Conservation (phyloP, 306 rosid species). For the Citrullus amarus region DNA sequence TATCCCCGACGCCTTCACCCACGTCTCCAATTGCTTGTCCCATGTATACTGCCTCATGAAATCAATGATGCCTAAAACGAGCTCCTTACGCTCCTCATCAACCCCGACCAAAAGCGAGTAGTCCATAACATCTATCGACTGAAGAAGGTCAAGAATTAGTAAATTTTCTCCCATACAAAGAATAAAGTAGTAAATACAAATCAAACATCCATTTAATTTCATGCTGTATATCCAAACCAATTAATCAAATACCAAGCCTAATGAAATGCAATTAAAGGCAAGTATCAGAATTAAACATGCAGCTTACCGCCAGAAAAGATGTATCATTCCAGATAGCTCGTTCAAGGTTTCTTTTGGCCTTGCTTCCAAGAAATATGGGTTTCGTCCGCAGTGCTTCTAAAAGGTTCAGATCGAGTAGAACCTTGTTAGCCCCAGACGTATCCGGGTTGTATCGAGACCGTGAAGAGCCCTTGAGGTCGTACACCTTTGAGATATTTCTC, state of each 20-base stretch:
- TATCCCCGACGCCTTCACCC: slow-evolving; percentile 92
- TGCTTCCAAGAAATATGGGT: slow-evolving; percentile 94
- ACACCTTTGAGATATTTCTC: slow-evolving; percentile 72
- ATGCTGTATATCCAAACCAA: not conserved
- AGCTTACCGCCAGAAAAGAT: slow-evolving; percentile 69
- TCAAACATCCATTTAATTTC: not conserved
- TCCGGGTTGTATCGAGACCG: slow-evolving; percentile 89
- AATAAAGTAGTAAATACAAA: not conserved
- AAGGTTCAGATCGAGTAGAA: slow-evolving; percentile 86
- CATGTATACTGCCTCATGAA: slow-evolving; percentile 98
- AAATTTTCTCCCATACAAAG: not conserved
- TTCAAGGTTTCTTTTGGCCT: slow-evolving; percentile 83
- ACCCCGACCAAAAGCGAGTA: slow-evolving; percentile 93
- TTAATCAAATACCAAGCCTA: not conserved
- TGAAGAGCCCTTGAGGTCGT: slow-evolving; percentile 95
- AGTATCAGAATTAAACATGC: not conserved
- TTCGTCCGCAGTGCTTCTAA: slow-evolving; percentile 74
- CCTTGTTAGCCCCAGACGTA: slow-evolving; percentile 70
- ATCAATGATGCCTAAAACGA: slow-evolving; percentile 90
- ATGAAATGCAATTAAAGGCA: not conserved
- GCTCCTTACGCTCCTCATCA: slow-evolving; percentile 77
- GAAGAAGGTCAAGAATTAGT: slow-evolving; percentile 13
- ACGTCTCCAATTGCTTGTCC: slow-evolving; percentile 99
- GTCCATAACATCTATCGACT: slow-evolving; percentile 97
- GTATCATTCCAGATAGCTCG: slow-evolving; percentile 98